A percentile compares a stretch with the other conserved stretches of the same genome.
phyloP scores from a whole-genome alignment of 208 protist species.

The Leptomonas pyrrhocoris region DNA sequence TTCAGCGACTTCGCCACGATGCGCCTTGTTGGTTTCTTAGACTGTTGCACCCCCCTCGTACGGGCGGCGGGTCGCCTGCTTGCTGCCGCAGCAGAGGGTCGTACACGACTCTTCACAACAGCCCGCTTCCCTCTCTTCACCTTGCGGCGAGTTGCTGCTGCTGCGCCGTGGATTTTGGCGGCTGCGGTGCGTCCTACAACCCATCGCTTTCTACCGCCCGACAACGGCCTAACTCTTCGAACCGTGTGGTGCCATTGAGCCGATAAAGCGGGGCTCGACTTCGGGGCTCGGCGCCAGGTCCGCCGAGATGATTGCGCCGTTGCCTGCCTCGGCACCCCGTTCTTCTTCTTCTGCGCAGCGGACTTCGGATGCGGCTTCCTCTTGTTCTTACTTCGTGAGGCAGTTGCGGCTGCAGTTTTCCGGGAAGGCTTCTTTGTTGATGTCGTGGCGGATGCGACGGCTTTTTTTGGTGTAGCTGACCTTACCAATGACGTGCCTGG shows the following conservation, averaged over 20 bases:
- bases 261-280: no score
- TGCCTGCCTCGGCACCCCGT: not conserved
- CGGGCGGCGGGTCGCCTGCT: not conserved
- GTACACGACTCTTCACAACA: not conserved
- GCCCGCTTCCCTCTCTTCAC: not conserved
- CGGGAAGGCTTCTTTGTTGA: not conserved
- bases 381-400: not conserved
- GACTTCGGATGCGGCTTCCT: no score
- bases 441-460: not conserved
- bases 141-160: slow-evolving; percentile 2
- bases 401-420: not conserved
- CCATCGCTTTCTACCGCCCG: not conserved
- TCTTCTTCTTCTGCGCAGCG: not conserved
- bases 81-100: not conserved
- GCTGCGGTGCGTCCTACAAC: slow-evolving; percentile 12
- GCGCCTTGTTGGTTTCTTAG: not conserved
- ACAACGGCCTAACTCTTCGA: not conserved
- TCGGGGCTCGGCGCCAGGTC: no score
- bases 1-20: not conserved
- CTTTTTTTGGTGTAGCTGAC: not conserved
- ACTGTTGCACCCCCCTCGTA: not conserved
- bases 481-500: not conserved
- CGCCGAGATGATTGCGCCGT: not conserved
- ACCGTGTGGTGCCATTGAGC: not conserved
- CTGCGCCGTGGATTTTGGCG: slow-evolving; percentile 1